These are phyloP conservation scores for Tuctoria greenei DNA, from an alignment of 176 grass and related monocot genomes.

Conservation along the genomic window DNA sequence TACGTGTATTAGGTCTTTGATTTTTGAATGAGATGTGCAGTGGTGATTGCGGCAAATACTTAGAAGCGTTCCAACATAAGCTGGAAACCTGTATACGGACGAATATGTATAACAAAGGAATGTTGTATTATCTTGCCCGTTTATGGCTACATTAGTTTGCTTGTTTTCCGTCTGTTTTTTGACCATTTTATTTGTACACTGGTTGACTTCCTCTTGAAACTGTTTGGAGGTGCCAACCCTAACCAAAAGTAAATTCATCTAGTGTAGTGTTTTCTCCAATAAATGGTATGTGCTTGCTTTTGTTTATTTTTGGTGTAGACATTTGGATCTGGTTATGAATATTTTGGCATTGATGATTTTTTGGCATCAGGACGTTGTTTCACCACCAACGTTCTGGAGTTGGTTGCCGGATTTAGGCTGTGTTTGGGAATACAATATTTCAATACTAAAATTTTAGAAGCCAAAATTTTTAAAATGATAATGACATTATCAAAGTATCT, in stretches of 20 bases:
- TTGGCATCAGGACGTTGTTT: no score
- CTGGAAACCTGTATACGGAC: constrained; percentile 61
- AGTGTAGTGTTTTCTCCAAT: background rate
- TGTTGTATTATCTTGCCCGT: constrained; percentile 58
- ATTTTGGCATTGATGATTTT: no score
- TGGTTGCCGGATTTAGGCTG: no score
- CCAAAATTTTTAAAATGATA: no score
- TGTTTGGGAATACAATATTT: no score
- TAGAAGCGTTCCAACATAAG: constrained; percentile 64
- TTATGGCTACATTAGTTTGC: constrained; percentile 48
- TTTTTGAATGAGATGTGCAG: constrained; percentile 64
- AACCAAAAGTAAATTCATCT: constrained; percentile 27
- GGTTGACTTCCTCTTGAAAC: constrained; percentile 40
- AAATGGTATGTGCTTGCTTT: no score
- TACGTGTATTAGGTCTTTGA: constrained; percentile 43
- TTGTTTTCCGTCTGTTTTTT: constrained; percentile 34
- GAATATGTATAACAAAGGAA: constrained; percentile 47
- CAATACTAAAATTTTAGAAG: no score
- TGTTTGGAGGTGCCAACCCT: constrained; percentile 27
- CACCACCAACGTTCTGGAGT: no score
- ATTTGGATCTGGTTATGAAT: no score
- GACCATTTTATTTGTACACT: constrained; percentile 39
- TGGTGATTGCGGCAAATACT: constrained; percentile 61
- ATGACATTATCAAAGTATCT: no score
- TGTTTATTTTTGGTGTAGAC: no score